Conservation (phyloP, 371 early-diverging fungal species). For the Paraphysoderma sedebokerense region DNA sequence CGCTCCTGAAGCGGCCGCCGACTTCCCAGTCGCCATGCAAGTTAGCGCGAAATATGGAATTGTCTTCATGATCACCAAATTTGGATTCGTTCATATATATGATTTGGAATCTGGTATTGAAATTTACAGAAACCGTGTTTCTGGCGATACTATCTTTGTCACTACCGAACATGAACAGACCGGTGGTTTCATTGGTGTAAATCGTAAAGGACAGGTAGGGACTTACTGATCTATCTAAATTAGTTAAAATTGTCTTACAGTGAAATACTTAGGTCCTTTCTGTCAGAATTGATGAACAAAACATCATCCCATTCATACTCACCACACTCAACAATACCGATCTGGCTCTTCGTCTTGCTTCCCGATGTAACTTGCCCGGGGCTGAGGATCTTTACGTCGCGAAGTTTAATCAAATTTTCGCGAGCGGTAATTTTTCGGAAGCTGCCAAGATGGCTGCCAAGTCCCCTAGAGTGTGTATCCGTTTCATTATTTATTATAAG, state of each 20-base stretch:
- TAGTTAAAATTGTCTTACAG: background rate
- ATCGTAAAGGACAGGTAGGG: conserved; percentile 83
- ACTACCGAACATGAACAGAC: conserved; percentile 77
- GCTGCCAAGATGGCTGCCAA: conserved; percentile 93
- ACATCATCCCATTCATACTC: conserved; percentile 76
- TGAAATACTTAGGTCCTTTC: conserved; percentile 56
- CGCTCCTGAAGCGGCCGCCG: conserved; percentile 80
- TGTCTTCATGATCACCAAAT: conserved; percentile 88
- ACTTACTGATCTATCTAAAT: background rate
- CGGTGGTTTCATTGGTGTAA: conserved; percentile 83
- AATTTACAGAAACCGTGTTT: conserved; percentile 91
- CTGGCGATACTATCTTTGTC: conserved; percentile 91
- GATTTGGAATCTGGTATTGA: conserved; percentile 84
- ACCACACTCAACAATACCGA: conserved; percentile 67
- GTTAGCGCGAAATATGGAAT: conserved; percentile 76
- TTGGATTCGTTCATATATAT: conserved; percentile 92
- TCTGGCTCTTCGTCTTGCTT: conserved; percentile 73
- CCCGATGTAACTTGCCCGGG: conserved; percentile 81
- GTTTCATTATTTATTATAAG: background rate
- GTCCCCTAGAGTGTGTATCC: conserved; percentile 54
- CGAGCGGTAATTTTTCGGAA: conserved; percentile 59
- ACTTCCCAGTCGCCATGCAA: conserved; percentile 97
- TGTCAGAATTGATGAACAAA: conserved; percentile 74
- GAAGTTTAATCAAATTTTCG: conserved; percentile 71
- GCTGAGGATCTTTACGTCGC: conserved; percentile 80